Base-by-base conservation (phyloP, 2,329 filamentous ascomycete genomes). In the Calonectria leucothoes region DNA sequence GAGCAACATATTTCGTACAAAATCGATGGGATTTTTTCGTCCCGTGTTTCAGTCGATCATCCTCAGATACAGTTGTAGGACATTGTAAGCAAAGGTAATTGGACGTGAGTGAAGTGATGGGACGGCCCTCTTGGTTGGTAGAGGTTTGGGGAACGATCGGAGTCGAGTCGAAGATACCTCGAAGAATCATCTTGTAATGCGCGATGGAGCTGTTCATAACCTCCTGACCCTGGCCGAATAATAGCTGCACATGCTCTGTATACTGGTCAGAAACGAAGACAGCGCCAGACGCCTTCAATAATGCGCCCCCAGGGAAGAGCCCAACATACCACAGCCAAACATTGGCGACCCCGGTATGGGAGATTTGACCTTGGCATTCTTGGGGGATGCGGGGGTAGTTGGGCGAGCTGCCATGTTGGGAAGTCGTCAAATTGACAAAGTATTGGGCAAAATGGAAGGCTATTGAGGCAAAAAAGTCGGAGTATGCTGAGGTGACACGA, bases 61-160 rank as follows among this genome's bases (percentile, higher is more conserved):
- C 90, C 75, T 92, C 90, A 15, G 90, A 90, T 72, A 93, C 89
- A 27, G 94, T 94, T 65, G 87, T 89, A 14, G 93, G 91, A 80
- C 94, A 96, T 83, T 95, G 93, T 63, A 95, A 84, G 79, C 93
- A 95, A 31, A 95, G 88, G 81, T 93, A 94, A 79, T 93, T 94
- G 59, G 92, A 89, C 17, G 92, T 93, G 71, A 94, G 83, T 7
- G 90, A 91, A 12, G 91, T 93, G 74, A 91, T 84, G 61, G 90
- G 85, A 57, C 87, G 86, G 69, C 90, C 89, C 71, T 93, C 90
- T 35, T 86, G 79, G 63, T 86, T 86, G 76, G 90, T 93, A 72
- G 89, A 91, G 7, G 91, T 94, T 83, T 94, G 93, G 31, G 90
- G 88, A 61, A 93, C 89, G 81, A 92, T 88, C 66, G 90, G 91